Base-by-base conservation (phyloP, 495 filamentous ascomycete genomes). In the Hypoxylon fragiforme region DNA sequence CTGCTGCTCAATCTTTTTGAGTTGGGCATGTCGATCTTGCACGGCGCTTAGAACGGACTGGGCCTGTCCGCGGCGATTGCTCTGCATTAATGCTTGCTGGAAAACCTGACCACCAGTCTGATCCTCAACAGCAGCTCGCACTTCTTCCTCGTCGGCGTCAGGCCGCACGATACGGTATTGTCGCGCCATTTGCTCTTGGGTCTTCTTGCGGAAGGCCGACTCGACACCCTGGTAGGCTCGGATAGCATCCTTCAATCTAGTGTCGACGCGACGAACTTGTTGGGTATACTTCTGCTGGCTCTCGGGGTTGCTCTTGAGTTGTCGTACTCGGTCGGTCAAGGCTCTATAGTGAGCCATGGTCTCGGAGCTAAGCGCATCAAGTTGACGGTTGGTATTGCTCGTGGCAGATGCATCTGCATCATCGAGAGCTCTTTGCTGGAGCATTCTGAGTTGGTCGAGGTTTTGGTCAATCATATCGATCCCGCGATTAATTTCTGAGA, bases 121-220 rank as follows among this genome's bases (percentile, higher is more conserved):
- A 66, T 85, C 84, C 55, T 89, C 82, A 5, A 90, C 85, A 36
- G 87, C 90, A 51, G 86, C 81, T 32, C 83, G 80, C 36, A 97
- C 79, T 67, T 97, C 90, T 45, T 80, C 81, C 20, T 95, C 91
- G 48, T 81, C 83, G 6, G 90, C 89, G 51, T 96, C 85, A 13
- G 92, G 91, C 58, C 83, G 81, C 55, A 94, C 91, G 65, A 97
- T 96, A 51, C 88, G 82, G 70, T 92, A 94, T 62, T 96, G 91
- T 43, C 94, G 83, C 53, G 85, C 88, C 70, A 91, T 86, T 69
- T 94, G 90, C 32, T 86, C 86, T 52, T 85, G 77, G n/a, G 90
- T 77, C 57, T 85, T 83, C 69, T 87, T 84, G 59, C 85, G 81
- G 77, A 89, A 96, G 24, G 84, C 79, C 1, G 77, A 77, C 69